phyloP scores from a whole-genome alignment of 495 filamentous ascomycete genomes.

The Penicillium pancosmium region DNA sequence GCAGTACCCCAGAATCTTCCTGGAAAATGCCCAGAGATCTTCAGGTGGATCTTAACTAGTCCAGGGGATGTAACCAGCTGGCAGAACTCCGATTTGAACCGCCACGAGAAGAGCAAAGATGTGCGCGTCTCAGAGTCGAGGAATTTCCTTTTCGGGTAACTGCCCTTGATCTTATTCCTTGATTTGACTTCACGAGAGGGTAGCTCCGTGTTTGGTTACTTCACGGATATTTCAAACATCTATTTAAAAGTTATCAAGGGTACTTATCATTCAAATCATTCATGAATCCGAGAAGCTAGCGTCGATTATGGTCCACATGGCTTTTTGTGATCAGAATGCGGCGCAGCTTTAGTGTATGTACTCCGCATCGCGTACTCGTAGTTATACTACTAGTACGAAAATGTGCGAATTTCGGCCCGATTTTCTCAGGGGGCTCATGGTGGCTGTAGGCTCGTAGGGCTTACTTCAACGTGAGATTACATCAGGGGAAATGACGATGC shows the following conservation, averaged over 20 bases:
- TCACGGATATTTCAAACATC: not conserved
- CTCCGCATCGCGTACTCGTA: not conserved
- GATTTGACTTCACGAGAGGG: not conserved
- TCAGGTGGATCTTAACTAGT: not conserved
- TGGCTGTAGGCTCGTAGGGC: too few species aligned
- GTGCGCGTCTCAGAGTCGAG: not conserved
- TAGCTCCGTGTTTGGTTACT: not conserved
- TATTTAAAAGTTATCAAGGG: not conserved
- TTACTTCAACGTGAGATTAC: too few species aligned
- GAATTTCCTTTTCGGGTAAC: slow-evolving; percentile 10
- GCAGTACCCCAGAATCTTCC: not conserved
- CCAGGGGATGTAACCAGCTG: not conserved
- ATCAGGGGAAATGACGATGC: too few species aligned
- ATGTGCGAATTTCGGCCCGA: too few species aligned
- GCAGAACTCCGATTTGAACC: not conserved
- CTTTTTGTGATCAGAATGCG: not conserved
- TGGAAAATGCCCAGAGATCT: too few species aligned
- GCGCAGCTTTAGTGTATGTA: not conserved
- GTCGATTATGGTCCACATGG: not conserved
- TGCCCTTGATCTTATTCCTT: not conserved
- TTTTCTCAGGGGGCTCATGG: too few species aligned
- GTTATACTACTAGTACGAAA: too few species aligned
- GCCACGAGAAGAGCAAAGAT: not conserved
- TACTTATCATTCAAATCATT: not conserved
- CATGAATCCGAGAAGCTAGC: not conserved